Conservation (phyloP, 23 red algal genomes). For the Agarophyton chilense region DNA sequence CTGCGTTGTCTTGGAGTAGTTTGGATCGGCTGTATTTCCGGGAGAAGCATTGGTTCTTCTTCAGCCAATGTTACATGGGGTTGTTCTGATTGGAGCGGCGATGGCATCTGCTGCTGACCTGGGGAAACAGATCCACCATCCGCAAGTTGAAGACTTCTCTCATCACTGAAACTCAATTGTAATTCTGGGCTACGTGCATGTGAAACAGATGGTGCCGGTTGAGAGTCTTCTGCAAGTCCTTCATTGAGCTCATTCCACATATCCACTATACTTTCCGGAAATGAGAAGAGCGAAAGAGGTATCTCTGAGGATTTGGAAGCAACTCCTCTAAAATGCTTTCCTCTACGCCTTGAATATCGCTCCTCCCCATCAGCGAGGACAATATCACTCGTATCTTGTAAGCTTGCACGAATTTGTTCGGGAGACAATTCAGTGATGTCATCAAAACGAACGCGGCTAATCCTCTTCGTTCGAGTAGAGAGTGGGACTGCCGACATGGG, state of each 20-base stretch:
- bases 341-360: background rate
- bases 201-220: background rate
- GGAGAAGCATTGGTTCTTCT: background rate
- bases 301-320: background rate
- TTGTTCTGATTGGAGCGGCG: background rate
- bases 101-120: background rate
- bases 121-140: background rate
- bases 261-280: constrained; percentile 15
- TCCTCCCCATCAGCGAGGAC: constrained; percentile 31
- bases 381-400: constrained; percentile 54
- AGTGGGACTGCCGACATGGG: background rate
- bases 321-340: background rate
- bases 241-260: constrained; percentile 37
- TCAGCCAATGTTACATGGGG: background rate
- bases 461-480: constrained; percentile 27
- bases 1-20: background rate
- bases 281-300: constrained; percentile 6
- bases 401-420: constrained; percentile 22
- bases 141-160: background rate
- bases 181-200: background rate
- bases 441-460: constrained; percentile 30
- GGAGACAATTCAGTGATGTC: constrained; percentile 48
- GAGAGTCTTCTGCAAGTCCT: background rate
- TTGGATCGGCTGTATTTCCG: background rate
- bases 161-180: background rate